These are phyloP conservation scores for Leptographium flavum DNA, from an alignment of 2,329 filamentous ascomycete species.

Conservation along the genomic window DNA sequence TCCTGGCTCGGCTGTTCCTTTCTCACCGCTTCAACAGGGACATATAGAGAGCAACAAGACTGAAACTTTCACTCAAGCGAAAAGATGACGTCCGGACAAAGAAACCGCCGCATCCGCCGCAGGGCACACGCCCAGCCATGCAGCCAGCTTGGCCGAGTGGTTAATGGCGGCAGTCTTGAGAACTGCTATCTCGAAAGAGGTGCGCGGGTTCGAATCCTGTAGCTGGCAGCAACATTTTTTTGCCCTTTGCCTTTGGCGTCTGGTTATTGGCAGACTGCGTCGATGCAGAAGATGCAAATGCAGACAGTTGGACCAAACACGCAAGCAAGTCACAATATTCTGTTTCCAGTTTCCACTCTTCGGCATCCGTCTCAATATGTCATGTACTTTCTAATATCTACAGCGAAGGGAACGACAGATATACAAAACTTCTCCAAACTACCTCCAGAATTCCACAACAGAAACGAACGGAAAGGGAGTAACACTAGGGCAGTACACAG, in stretches of 20 bases:
- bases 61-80: not conserved
- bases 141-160: conserved; percentile 13
- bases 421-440: too few relatives aligned
- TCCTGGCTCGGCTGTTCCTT: not conserved
- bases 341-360: too few relatives aligned
- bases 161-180: conserved; percentile 13
- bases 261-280: not conserved
- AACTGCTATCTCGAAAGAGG: conserved; percentile 12
- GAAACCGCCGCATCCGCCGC: not conserved
- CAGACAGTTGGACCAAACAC: too few relatives aligned
- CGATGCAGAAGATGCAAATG: too few relatives aligned
- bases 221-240: conserved; percentile 8
- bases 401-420: too few relatives aligned
- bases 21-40: not conserved
- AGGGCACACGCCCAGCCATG: not conserved
- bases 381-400: too few relatives aligned
- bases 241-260: not conserved
- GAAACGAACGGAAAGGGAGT: not conserved
- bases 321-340: too few relatives aligned
- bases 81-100: not conserved
- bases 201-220: conserved; percentile 13
- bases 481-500: not conserved
- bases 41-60: not conserved
- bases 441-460: not conserved
- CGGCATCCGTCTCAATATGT: too few relatives aligned